These are phyloP conservation scores for Backusella psychrophila DNA, from an alignment of 192 early-diverging fungal genomes.

Conservation along the genomic window DNA sequence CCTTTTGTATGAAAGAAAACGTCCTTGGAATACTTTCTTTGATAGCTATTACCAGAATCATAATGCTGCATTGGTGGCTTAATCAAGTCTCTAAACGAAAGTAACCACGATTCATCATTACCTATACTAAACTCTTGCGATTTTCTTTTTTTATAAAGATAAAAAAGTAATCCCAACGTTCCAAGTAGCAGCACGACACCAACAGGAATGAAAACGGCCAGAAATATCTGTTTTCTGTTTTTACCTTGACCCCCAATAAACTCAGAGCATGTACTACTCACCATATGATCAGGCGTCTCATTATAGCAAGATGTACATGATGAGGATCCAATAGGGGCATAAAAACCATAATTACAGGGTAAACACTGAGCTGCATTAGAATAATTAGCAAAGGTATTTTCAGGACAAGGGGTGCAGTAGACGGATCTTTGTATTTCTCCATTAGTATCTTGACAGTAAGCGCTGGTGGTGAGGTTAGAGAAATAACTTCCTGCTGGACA, in stretches of 20 bases:
- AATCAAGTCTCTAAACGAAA: neutral
- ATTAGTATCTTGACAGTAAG: conserved; percentile 6
- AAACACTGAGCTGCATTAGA: neutral
- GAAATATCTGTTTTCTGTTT: neutral
- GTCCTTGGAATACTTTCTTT: neutral
- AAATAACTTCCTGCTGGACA: conserved; percentile 15
- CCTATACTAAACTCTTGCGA: neutral
- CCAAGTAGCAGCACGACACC: neutral
- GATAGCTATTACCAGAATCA: neutral
- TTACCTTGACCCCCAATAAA: neutral
- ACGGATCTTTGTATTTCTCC: neutral
- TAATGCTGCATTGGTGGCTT: neutral
- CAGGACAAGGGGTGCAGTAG: conserved; percentile 13
- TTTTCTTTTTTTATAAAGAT: neutral
- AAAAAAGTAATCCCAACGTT: neutral
- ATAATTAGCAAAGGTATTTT: neutral
- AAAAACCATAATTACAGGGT: conserved; percentile 4
- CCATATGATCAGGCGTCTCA: neutral
- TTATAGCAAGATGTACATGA: conserved; percentile 12
- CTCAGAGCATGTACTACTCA: neutral
- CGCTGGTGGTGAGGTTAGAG: neutral
- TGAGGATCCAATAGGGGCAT: neutral
- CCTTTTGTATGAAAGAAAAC: neutral
- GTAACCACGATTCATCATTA: neutral
- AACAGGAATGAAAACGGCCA: conserved; percentile 20